Conservation (phyloP, 768 basidiomycete genomes). For the Gloeostereum incarnatum region DNA sequence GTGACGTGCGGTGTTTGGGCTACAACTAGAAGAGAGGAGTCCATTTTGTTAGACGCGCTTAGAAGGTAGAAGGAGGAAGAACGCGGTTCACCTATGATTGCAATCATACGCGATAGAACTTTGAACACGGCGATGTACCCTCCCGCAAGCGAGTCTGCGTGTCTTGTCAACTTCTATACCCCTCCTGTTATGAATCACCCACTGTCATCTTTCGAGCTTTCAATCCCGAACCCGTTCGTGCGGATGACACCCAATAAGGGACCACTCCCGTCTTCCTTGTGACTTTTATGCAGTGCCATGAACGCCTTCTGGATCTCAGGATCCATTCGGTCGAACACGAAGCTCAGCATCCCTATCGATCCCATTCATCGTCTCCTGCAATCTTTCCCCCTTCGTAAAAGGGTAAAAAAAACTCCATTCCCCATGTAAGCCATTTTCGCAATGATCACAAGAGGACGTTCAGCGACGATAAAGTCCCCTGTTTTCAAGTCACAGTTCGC, state of each 20-base stretch:
- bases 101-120: slow-evolving; percentile 21
- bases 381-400: slow-evolving; percentile 1
- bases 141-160: background rate
- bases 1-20: slow-evolving; percentile 9
- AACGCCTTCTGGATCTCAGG: slow-evolving; percentile 16
- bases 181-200: slow-evolving; percentile 7
- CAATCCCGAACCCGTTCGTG: slow-evolving; percentile 21
- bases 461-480: slow-evolving; percentile 24
- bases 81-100: slow-evolving; percentile 26
- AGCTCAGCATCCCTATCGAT: slow-evolving; percentile 6
- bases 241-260: slow-evolving; percentile 22
- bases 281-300: slow-evolving; percentile 21
- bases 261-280: slow-evolving; percentile 23
- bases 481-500: slow-evolving; percentile 17
- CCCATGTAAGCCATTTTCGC: slow-evolving; percentile 3
- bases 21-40: slow-evolving; percentile 9
- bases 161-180: background rate
- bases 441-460: slow-evolving; percentile 25
- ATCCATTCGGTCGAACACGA: slow-evolving; percentile 15
- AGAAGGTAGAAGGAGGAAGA: too few species aligned
- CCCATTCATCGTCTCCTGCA: slow-evolving; percentile 11
- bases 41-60: background rate
- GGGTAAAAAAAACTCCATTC: background rate
- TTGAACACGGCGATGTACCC: slow-evolving; percentile 19
- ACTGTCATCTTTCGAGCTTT: background rate